Evolutionary conservation across 495 filamentous ascomycete species (phyloP).

Genomic region (Cercophora sp.): DNA sequence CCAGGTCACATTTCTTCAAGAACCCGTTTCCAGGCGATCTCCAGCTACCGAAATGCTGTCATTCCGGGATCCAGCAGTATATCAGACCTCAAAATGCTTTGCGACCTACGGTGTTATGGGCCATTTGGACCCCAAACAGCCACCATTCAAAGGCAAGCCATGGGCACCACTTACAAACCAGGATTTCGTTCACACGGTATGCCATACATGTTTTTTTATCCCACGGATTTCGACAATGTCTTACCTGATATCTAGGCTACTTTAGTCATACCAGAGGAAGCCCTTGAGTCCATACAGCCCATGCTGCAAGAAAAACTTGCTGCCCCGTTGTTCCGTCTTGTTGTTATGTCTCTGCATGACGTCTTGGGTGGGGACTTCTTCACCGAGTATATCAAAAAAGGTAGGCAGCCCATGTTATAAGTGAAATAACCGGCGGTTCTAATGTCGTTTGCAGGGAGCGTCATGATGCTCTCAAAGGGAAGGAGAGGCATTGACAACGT

Average conservation of each 20-base stretch:
- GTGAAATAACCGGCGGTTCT: no score
- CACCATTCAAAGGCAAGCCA: conserved; percentile 66
- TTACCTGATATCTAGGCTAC: no score
- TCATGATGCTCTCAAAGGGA: conserved; percentile 90
- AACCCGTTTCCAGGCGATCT: not conserved
- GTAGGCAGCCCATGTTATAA: conserved; percentile 39
- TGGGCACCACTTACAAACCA: conserved; percentile 66
- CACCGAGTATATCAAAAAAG: conserved; percentile 78
- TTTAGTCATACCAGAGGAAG: conserved; percentile 66
- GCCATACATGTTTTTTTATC: no score
- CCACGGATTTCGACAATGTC: no score
- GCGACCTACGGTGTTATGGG: conserved; percentile 62
- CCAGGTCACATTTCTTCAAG: not conserved
- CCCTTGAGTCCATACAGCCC: conserved; percentile 53
- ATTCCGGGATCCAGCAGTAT: conserved; percentile 49
- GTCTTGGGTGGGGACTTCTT: conserved; percentile 78
- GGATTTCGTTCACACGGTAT: conserved; percentile 73
- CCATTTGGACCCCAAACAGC: conserved; percentile 65
- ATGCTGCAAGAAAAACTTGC: conserved; percentile 44
- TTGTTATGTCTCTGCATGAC: conserved; percentile 69
- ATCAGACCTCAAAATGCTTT: conserved; percentile 67
- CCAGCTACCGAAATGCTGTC: conserved; percentile 50
- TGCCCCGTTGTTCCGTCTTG: conserved; percentile 56
- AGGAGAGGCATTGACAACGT: conserved; percentile 73
- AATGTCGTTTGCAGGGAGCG: conserved; percentile 61